phyloP scores from a whole-genome alignment of 345 rosid genomes.

The Mercurialis annua region DNA sequence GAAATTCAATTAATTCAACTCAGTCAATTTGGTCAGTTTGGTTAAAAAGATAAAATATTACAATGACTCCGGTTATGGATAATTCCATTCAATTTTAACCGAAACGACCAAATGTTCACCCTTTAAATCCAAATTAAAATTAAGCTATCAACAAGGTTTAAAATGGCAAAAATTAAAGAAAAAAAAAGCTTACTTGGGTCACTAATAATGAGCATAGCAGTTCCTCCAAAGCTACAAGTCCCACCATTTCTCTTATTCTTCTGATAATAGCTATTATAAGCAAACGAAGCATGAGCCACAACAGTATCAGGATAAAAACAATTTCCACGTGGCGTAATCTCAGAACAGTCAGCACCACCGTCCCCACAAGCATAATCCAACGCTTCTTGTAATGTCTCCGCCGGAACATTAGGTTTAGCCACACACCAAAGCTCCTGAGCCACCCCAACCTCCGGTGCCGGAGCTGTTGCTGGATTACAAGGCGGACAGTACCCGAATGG shows the following conservation, averaged over 20 bases:
- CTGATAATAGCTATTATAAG: slow-evolving; percentile 53
- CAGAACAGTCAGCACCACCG: slow-evolving; percentile 42
- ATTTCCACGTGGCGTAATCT: slow-evolving; percentile 29
- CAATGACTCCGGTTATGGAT: not conserved
- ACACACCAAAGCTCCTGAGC: slow-evolving; percentile 59
- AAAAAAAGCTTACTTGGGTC: slow-evolving; percentile 51
- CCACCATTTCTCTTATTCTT: slow-evolving; percentile 33
- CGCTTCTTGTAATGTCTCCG: slow-evolving; percentile 36
- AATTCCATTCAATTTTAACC: too few species aligned
- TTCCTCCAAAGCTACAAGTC: slow-evolving; percentile 50
- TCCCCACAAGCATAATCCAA: slow-evolving; percentile 53
- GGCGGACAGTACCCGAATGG: slow-evolving; percentile 42
- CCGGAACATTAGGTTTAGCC: slow-evolving; percentile 44
- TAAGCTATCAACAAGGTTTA: not conserved
- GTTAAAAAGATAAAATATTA: too few species aligned
- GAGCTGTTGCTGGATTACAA: slow-evolving; percentile 36
- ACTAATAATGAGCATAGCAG: slow-evolving; percentile 40
- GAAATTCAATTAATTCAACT: too few species aligned
- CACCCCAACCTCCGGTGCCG: slow-evolving; percentile 26
- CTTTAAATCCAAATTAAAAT: too few species aligned
- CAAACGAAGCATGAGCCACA: slow-evolving; percentile 44
- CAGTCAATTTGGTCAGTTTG: too few species aligned
- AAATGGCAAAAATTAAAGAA: too few species aligned
- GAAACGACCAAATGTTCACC: too few species aligned
- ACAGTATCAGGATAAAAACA: slow-evolving; percentile 47